Conservation (phyloP, 129 eudicot genomes). For the Heracleum sosnowskyi region DNA sequence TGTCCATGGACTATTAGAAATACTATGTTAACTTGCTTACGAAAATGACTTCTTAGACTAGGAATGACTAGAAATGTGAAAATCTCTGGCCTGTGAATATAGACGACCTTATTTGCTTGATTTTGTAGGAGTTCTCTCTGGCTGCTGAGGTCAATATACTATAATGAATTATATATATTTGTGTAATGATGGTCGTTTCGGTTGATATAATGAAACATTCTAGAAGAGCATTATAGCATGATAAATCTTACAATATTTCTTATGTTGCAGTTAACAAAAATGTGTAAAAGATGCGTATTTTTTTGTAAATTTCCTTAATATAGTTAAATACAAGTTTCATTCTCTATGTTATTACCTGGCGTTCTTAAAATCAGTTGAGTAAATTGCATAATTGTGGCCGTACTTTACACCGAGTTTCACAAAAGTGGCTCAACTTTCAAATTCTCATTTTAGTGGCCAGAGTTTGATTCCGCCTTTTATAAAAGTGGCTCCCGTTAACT, state of each 20-base stretch:
- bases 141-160: neutral
- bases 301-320: constrained; percentile 47
- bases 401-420: too few species aligned
- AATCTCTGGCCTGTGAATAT: neutral
- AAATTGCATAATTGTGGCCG: too few species aligned
- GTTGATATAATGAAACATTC: neutral
- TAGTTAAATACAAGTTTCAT: neutral
- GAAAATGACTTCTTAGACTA: too few species aligned
- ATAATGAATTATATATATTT: neutral
- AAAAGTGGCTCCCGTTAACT: too few species aligned
- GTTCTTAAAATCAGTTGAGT: too few species aligned
- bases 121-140: neutral
- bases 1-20: too few species aligned
- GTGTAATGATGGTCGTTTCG: neutral
- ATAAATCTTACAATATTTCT: constrained; percentile 19
- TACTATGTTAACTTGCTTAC: too few species aligned
- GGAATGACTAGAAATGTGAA: neutral
- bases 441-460: too few species aligned
- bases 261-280: constrained; percentile 61
- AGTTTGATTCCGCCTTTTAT: too few species aligned
- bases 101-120: neutral
- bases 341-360: neutral
- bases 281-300: constrained; percentile 90
- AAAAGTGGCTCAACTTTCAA: too few species aligned
- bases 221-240: neutral